phyloP scores from a whole-genome alignment of 495 filamentous ascomycete genomes.

The Endocarpon pusillum region DNA sequence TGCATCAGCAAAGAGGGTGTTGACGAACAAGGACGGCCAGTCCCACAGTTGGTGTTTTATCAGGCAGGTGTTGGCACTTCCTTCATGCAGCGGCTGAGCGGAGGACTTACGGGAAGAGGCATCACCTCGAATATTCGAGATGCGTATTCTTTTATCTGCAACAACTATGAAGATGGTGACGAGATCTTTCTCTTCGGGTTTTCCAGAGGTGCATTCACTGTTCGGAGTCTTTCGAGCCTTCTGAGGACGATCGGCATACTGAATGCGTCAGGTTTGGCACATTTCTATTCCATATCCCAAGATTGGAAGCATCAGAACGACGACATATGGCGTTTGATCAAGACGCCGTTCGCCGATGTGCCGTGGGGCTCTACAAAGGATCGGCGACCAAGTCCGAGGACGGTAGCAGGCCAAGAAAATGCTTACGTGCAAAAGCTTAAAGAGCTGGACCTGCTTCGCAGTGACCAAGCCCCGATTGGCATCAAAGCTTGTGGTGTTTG shows the following conservation, averaged over 20 bases:
- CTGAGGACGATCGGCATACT: slow-evolving; percentile 35
- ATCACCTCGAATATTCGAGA: slow-evolving; percentile 29
- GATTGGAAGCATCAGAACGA: not conserved
- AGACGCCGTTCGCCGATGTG: not conserved
- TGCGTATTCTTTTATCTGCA: slow-evolving; percentile 30
- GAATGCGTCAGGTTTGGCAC: slow-evolving; percentile 2
- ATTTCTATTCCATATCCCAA: not conserved
- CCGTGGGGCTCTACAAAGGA: too few relatives aligned
- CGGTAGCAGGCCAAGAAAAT: too few relatives aligned
- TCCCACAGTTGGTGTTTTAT: slow-evolving; percentile 34
- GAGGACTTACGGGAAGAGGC: too few relatives aligned
- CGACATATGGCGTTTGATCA: not conserved
- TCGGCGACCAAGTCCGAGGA: too few relatives aligned
- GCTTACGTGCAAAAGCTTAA: not conserved
- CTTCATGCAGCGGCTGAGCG: too few relatives aligned
- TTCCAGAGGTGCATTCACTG: slow-evolving; percentile 42
- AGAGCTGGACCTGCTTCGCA: not conserved
- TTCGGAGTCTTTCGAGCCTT: slow-evolving; percentile 36
- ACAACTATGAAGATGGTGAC: slow-evolving; percentile 35
- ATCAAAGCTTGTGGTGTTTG: slow-evolving; percentile 39
- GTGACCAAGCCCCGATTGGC: not conserved
- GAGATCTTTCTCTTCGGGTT: slow-evolving; percentile 45
- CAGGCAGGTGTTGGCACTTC: slow-evolving; percentile 37
- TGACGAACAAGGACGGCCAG: too few relatives aligned
- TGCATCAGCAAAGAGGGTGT: not conserved